These are phyloP conservation scores for Dissoconium aciculare DNA, from an alignment of 2,329 filamentous ascomycete genomes.

Conservation along the genomic window DNA sequence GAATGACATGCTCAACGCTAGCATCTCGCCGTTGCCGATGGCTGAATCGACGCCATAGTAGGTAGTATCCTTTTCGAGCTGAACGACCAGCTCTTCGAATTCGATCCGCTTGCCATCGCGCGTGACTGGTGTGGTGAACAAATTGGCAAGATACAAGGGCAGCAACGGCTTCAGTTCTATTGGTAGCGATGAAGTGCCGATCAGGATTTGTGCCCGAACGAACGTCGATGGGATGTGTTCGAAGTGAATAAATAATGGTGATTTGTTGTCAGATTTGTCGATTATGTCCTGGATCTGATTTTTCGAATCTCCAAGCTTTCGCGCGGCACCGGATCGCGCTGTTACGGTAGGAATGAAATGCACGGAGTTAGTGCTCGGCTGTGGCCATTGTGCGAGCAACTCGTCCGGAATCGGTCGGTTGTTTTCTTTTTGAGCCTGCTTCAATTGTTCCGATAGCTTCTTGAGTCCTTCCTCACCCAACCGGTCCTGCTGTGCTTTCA, in stretches of 20 bases:
- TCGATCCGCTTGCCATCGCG: constrained; percentile 61
- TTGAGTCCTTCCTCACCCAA: constrained; percentile 72
- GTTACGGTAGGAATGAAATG: constrained; percentile 85
- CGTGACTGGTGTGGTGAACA: constrained; percentile 81
- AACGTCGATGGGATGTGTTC: constrained; percentile 91
- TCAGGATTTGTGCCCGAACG: constrained; percentile 65
- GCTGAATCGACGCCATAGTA: constrained; percentile 58
- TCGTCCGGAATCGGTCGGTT: constrained; percentile 71
- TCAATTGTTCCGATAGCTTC: constrained; percentile 57
- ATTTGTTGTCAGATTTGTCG: constrained; percentile 47
- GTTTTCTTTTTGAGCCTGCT: constrained; percentile 75
- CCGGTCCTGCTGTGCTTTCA: constrained; percentile 62
- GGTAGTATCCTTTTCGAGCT: constrained; percentile 82
- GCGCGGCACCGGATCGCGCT: constrained; percentile 66
- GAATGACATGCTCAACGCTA: constrained; percentile 68
- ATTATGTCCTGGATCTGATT: constrained; percentile 63
- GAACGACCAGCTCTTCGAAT: constrained; percentile 84
- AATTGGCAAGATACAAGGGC: constrained; percentile 73
- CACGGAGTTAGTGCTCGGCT: constrained; percentile 78
- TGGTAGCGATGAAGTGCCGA: constrained; percentile 65
- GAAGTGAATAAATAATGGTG: constrained; percentile 90
- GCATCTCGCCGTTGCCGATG: constrained; percentile 67
- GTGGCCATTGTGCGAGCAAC: constrained; percentile 64
- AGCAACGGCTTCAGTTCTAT: constrained; percentile 74
- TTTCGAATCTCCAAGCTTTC: constrained; percentile 49